Conservation (phyloP, 2,329 filamentous ascomycete species). For the Metarhizium brunneum region DNA sequence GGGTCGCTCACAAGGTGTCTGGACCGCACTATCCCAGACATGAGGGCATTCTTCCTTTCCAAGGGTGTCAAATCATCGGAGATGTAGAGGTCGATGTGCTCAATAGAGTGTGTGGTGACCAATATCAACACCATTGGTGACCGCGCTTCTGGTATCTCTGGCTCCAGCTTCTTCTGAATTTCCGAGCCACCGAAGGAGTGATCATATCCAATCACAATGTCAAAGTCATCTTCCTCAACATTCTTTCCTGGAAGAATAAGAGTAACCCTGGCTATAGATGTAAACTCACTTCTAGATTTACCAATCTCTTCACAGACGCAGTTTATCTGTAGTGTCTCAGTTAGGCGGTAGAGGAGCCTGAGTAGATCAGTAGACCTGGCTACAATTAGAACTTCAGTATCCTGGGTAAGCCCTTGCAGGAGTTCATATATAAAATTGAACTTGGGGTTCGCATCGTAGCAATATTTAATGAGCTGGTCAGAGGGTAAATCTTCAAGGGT, state of each 20-base stretch:
- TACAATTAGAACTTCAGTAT: constrained; percentile 43
- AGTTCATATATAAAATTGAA: constrained; percentile 51
- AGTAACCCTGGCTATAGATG: constrained; percentile 29
- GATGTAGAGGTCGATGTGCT: constrained; percentile 44
- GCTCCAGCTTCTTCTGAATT: constrained; percentile 4
- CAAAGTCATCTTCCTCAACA: constrained; percentile 29
- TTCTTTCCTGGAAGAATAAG: constrained; percentile 32
- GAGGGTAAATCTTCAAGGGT: constrained; percentile 27
- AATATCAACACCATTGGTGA: constrained; percentile 39
- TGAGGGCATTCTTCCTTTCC: constrained; percentile 38
- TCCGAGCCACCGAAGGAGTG: constrained; percentile 33
- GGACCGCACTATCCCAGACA: constrained; percentile 27
- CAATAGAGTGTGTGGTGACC: constrained; percentile 41
- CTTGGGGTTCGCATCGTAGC: constrained; percentile 48
- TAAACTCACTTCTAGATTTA: constrained; percentile 16
- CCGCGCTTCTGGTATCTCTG: constrained; percentile 9
- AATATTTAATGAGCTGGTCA: constrained; percentile 39
- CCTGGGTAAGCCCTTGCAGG: constrained; percentile 32
- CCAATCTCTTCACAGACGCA: constrained; percentile 24
- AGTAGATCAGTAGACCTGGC: constrained; percentile 39
- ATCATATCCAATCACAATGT: constrained; percentile 46
- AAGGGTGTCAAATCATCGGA: constrained; percentile 23
- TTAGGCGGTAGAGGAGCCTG: constrained; percentile 41
- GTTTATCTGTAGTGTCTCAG: constrained; percentile 29
- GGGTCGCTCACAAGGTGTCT: constrained; percentile 31